Conservation (phyloP, 768 basidiomycete genomes). For the Suillus brevipes region DNA sequence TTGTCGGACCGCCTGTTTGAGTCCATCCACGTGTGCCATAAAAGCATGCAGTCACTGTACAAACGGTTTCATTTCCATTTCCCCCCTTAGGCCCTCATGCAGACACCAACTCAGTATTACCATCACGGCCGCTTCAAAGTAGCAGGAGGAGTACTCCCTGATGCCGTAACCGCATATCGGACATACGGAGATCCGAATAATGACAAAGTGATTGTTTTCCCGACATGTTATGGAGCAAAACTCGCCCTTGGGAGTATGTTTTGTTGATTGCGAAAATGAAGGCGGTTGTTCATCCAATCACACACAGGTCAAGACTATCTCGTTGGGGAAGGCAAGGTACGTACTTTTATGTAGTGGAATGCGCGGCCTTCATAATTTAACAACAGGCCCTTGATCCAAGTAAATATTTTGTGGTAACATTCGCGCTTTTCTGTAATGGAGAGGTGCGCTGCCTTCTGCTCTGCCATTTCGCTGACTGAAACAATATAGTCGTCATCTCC, state of each 20-base stretch:
- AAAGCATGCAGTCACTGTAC: neutral
- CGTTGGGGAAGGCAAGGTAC: conserved; percentile 51
- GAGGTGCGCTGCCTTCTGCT: conserved; percentile 39
- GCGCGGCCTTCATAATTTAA: neutral
- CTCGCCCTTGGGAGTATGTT: conserved; percentile 45
- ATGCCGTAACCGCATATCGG: conserved; percentile 58
- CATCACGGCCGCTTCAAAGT: conserved; percentile 56
- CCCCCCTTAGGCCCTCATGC: conserved; percentile 8
- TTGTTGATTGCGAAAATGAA: conserved; percentile 17
- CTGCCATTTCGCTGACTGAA: neutral
- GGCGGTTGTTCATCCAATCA: conserved; percentile 29
- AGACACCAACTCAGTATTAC: conserved; percentile 41
- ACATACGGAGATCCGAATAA: conserved; percentile 52
- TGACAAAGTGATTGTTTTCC: conserved; percentile 54
- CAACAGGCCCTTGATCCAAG: conserved; percentile 48
- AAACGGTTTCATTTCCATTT: neutral
- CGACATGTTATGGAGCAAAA: conserved; percentile 55
- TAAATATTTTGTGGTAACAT: conserved; percentile 56
- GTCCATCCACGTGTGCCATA: neutral
- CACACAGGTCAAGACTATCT: conserved; percentile 45
- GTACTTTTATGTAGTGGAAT: neutral
- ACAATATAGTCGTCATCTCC: conserved; percentile 54
- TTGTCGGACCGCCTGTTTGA: neutral
- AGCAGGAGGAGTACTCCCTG: conserved; percentile 52
- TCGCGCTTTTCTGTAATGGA: conserved; percentile 59